Conservation (phyloP, 176 grass and related monocot species). For the Zoysia japonica region DNA sequence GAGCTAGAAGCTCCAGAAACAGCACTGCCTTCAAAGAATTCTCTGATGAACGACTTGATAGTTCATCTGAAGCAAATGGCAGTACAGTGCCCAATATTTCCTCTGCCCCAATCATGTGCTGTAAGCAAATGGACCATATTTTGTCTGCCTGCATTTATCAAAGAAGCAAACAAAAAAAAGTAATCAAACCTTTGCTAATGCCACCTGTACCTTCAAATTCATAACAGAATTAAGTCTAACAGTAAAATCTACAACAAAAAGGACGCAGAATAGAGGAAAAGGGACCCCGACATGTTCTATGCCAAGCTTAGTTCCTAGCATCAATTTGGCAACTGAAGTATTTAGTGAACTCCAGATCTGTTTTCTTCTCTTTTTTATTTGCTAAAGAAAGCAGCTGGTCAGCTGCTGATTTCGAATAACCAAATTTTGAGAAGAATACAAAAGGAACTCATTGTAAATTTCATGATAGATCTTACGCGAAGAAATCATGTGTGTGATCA, state of each 20-base stretch:
- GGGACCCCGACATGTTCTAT: not conserved
- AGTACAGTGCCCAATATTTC: conserved; percentile 24
- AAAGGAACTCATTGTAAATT: conserved; percentile 5
- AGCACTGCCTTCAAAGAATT: conserved; percentile 30
- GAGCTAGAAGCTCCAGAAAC: conserved; percentile 38
- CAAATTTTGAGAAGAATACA: not conserved
- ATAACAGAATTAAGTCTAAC: not conserved
- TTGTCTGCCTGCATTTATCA: conserved; percentile 49
- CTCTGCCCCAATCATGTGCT: conserved; percentile 20
- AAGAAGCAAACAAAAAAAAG: conserved; percentile 12
- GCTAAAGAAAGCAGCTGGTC: not conserved
- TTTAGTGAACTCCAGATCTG: no score
- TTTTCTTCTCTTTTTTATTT: not conserved
- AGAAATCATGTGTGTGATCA: not conserved
- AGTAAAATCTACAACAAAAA: not conserved
- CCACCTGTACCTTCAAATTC: not conserved
- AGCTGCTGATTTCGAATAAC: not conserved
- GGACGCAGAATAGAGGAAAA: not conserved
- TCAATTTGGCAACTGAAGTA: conserved; percentile 18
- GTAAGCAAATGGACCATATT: conserved; percentile 49
- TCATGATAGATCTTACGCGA: not conserved
- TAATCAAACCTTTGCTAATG: conserved; percentile 22
- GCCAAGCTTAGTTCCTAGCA: not conserved
- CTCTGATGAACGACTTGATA: not conserved
- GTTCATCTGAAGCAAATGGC: conserved; percentile 30